Conservation (phyloP, 148 eudicot genomes). For the Pouteria glomerata region DNA sequence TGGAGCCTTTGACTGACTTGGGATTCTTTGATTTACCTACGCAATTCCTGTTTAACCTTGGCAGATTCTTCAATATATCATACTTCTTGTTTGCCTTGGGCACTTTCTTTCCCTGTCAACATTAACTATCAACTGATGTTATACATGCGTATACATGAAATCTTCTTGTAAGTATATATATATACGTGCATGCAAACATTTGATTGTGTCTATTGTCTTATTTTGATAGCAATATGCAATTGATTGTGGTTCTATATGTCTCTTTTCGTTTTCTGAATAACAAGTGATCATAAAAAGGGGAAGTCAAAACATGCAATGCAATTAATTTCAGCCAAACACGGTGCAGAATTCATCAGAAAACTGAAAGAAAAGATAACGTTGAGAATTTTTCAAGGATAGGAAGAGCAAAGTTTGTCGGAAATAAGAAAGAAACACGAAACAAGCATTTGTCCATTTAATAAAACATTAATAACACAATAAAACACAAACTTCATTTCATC, state of each 20-base stretch:
- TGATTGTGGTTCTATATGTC: not conserved
- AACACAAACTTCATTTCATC: too few relatives aligned
- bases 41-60: too few relatives aligned
- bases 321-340: not conserved
- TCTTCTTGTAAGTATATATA: not conserved
- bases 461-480: too few relatives aligned
- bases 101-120: slow-evolving; percentile 21
- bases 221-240: not conserved
- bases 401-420: not conserved
- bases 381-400: not conserved
- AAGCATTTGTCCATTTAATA: too few relatives aligned
- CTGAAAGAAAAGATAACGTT: not conserved
- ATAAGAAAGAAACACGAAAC: not conserved
- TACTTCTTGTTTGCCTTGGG: slow-evolving; percentile 9
- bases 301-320: slow-evolving; percentile 2
- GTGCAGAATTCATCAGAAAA: not conserved
- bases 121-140: not conserved
- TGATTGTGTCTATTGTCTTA: not conserved
- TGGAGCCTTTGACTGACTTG: slow-evolving; percentile 27
- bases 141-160: not conserved
- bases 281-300: not conserved
- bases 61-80: not conserved
- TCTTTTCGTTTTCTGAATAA: not conserved
- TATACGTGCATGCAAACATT: not conserved
- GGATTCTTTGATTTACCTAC: slow-evolving; percentile 20